These are phyloP conservation scores for Paraphaeosphaeria minitans DNA, from an alignment of 2,329 filamentous ascomycete genomes.

Conservation along the genomic window DNA sequence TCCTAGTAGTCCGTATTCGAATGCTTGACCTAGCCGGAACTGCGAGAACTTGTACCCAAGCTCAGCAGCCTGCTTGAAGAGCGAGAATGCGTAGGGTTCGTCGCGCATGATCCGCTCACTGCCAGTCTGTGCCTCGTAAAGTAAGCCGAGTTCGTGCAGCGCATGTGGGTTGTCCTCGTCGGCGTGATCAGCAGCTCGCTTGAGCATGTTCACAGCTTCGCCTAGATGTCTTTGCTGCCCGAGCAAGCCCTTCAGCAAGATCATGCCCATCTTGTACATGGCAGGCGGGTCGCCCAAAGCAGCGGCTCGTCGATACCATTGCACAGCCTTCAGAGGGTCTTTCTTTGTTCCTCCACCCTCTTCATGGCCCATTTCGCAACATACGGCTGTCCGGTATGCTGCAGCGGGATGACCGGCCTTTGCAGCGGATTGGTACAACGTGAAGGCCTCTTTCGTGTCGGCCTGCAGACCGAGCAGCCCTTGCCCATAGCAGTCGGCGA, in stretches of 20 bases:
- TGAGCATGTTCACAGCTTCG: conserved; percentile 90
- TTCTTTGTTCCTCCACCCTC: conserved; percentile 91
- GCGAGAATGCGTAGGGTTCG: conserved; percentile 75
- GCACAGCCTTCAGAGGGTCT: conserved; percentile 91
- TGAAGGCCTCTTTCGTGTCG: conserved; percentile 91
- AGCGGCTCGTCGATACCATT: conserved; percentile 96
- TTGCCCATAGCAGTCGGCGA: conserved; percentile 87
- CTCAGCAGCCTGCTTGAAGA: conserved; percentile 85
- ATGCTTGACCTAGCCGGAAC: conserved; percentile 84
- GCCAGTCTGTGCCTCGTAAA: conserved; percentile 70
- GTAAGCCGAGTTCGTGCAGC: conserved; percentile 78
- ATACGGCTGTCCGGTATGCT: conserved; percentile 93
- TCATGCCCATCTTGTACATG: conserved; percentile 99
- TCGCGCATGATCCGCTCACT: conserved; percentile 72
- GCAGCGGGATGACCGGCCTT: conserved; percentile 85
- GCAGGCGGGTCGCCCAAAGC: conserved; percentile 87
- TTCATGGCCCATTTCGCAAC: conserved; percentile 94
- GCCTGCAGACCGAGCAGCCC: conserved; percentile 77
- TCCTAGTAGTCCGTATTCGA: conserved; percentile 85
- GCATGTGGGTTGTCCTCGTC: conserved; percentile 93
- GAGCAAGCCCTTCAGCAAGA: conserved; percentile 89
- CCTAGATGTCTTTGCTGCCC: conserved; percentile 81
- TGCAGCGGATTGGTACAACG: conserved; percentile 89
- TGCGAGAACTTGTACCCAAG: conserved; percentile 96
- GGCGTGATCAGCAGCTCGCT: conserved; percentile 86